Base-by-base conservation (phyloP, 228 moss, liverwort and hornwort species). In the Sphagnum fallax region DNA sequence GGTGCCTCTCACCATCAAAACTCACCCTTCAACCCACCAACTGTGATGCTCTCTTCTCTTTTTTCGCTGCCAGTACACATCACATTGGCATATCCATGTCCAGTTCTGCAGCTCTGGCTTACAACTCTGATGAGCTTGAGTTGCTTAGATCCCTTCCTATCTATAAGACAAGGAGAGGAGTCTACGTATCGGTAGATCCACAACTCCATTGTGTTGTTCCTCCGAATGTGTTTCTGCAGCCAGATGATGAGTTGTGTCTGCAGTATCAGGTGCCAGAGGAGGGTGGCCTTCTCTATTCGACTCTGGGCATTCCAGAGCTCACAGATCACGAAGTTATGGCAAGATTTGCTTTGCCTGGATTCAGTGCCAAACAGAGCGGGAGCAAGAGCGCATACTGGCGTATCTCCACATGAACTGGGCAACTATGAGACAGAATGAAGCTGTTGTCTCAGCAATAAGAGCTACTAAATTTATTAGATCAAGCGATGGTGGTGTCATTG, bases 171-270 rank as follows among this genome's bases (percentile, higher is more conserved):
- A 75, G 84, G 74, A 84, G 75, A 50, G 90, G 88, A 67, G 79
- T 69, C 68, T 90, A 87, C 52, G 81, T 85, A 5, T 62, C 87
- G 47, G 63, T 93, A 64, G 82, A 88, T 60, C 82, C 78, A 72
- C 82, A 83, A 53, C 64, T 87, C 65, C 93, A 93, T 77, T 93
- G 90, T 62, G 74, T 93, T 67, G 88, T 90, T 50, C 87, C 90
- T 64, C 93, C 90, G 8, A 80, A 73, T 48, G 65, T 83, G 55
- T 90, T 93, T 70, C 73, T 90, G 76, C 93, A 93, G 81, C 93
- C 93, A 47, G 83, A 84, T 68, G 80, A 87, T 80, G 90, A 87
- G n/a, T 75, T 84, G 48, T 90, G 90, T 74, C 79, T 93, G 11
- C 81, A n/a, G n/a, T n/a, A n/a, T n/a, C n/a, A n/a, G n/a, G n/a